Percentiles rank a stretch among this genome's conserved stretches.
Conservation (phyloP, 208 protist genomes). For the Herpetomonas tarakana region DNA sequence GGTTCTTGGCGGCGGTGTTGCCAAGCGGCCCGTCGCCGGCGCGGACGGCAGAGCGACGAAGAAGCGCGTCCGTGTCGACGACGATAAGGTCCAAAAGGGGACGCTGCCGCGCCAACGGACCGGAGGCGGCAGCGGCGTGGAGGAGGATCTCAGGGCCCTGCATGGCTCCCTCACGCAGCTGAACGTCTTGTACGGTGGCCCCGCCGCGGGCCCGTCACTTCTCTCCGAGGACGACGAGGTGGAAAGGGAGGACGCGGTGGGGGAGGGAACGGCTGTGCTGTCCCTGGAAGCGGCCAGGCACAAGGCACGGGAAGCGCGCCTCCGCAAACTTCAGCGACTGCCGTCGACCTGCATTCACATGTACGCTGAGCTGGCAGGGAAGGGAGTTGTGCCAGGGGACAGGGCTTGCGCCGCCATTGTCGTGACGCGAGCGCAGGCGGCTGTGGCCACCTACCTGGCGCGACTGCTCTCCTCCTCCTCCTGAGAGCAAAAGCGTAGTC, state of each 20-base stretch:
- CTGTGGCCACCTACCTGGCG: conserved; percentile 5
- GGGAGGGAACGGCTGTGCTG: not conserved
- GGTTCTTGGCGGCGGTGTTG: no score
- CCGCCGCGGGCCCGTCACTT: not conserved
- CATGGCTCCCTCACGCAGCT: conserved; percentile 29
- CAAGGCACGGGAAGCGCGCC: conserved; percentile 2
- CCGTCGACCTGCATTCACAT: conserved; percentile 13
- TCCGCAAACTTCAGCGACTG: conserved; percentile 16
- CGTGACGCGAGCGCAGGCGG: conserved; percentile 6
- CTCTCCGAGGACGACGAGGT: not conserved
- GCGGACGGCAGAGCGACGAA: no score
- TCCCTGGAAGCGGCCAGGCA: not conserved
- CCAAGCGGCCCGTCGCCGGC: no score
- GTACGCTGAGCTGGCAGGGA: conserved; percentile 35
- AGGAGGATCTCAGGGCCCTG: conserved; percentile 11
- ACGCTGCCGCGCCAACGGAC: no score
- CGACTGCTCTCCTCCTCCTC: no score
- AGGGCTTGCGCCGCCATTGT: conserved; percentile 33
- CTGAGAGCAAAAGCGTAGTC: no score
- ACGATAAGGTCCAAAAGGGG: no score
- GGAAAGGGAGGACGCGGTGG: not conserved
- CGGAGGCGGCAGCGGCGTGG: not conserved
- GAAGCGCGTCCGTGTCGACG: no score
- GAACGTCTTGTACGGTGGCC: conserved; percentile 17
- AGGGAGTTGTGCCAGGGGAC: conserved; percentile 26